Evolutionary conservation across 805 yeast genomes (phyloP).

Genomic region (Pichia heedii): DNA sequence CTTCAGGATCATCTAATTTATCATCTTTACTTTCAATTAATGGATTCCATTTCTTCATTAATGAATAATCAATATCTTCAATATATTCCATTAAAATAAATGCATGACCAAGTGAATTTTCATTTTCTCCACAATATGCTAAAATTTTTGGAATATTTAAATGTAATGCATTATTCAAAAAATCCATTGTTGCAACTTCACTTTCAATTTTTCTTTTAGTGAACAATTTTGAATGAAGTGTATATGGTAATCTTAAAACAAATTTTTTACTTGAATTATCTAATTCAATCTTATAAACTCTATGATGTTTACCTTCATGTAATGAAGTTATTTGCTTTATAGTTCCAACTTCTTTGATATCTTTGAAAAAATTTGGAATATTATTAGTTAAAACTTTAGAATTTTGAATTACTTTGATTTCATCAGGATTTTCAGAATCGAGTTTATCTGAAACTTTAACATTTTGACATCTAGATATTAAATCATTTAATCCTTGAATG

Average conservation of each 20-base stretch:
- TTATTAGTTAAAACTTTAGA: slow-evolving; percentile 17
- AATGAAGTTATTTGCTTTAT: slow-evolving; percentile 71
- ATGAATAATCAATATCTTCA: slow-evolving; percentile 52
- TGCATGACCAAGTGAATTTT: slow-evolving; percentile 63
- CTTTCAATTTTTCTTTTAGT: slow-evolving; percentile 64
- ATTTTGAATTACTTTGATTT: slow-evolving; percentile 25
- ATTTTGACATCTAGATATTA: slow-evolving; percentile 6
- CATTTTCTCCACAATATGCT: slow-evolving; percentile 51
- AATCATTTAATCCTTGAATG: slow-evolving; percentile 58
- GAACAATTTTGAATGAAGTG: slow-evolving; percentile 55
- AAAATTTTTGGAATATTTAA: slow-evolving; percentile 66
- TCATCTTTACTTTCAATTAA: slow-evolving; percentile 40
- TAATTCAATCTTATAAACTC: slow-evolving; percentile 61
- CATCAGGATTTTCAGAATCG: slow-evolving; percentile 30
- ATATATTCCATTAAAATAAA: slow-evolving; percentile 74
- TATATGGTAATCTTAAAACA: slow-evolving; percentile 80
- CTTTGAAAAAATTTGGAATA: slow-evolving; percentile 13
- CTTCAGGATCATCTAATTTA: slow-evolving; percentile 38
- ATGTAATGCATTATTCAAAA: slow-evolving; percentile 53
- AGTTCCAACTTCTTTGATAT: slow-evolving; percentile 15
- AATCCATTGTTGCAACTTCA: slow-evolving; percentile 93
- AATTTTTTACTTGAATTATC: slow-evolving; percentile 37
- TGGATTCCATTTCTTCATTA: slow-evolving; percentile 92
- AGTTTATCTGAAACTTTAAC: slow-evolving; percentile 3
- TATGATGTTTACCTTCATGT: slow-evolving; percentile 92